phyloP scores from a whole-genome alignment of 495 filamentous ascomycete genomes.

The Penicillium verhagenii region DNA sequence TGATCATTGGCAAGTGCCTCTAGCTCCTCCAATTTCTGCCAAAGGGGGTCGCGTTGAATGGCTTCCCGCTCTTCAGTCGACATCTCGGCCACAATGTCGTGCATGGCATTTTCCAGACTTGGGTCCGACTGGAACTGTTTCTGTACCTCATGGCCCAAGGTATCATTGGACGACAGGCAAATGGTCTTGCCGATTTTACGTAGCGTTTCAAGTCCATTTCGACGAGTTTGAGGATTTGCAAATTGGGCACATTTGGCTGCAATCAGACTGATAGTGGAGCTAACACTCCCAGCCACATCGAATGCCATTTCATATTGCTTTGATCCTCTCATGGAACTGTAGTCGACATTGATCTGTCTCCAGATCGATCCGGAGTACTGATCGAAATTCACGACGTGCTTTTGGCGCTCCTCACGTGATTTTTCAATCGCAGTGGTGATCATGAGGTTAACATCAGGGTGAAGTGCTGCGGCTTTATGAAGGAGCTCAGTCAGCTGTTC shows the following conservation, averaged over 20 bases:
- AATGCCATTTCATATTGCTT: background rate
- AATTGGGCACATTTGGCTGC: slow-evolving; percentile 7
- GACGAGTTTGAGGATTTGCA: slow-evolving; percentile 9
- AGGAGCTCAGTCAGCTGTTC: background rate
- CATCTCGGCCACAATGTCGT: slow-evolving; percentile 12
- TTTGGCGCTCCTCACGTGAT: background rate
- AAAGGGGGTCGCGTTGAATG: slow-evolving; percentile 1
- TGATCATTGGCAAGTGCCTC: background rate
- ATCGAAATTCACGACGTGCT: background rate
- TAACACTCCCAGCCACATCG: background rate
- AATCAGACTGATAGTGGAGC: background rate
- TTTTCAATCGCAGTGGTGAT: background rate
- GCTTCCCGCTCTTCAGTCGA: slow-evolving; percentile 1
- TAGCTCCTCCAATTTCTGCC: slow-evolving; percentile 15
- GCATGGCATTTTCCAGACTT: slow-evolving; percentile 17
- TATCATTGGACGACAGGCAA: slow-evolving; percentile 5
- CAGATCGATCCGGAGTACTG: background rate
- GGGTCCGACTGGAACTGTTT: slow-evolving; percentile 8
- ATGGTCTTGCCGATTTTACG: slow-evolving; percentile 24
- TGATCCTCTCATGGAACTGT: background rate
- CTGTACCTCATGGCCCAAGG: slow-evolving; percentile 15
- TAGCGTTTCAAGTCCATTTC: slow-evolving; percentile 17
- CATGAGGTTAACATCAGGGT: background rate
- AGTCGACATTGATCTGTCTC: background rate
- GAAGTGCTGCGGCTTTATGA: background rate